Evolutionary conservation across 1,284 basidiomycete genomes (phyloP), one percentile per base, ranked within the genome.

Genomic region (Wallemia mellicola): DNA sequence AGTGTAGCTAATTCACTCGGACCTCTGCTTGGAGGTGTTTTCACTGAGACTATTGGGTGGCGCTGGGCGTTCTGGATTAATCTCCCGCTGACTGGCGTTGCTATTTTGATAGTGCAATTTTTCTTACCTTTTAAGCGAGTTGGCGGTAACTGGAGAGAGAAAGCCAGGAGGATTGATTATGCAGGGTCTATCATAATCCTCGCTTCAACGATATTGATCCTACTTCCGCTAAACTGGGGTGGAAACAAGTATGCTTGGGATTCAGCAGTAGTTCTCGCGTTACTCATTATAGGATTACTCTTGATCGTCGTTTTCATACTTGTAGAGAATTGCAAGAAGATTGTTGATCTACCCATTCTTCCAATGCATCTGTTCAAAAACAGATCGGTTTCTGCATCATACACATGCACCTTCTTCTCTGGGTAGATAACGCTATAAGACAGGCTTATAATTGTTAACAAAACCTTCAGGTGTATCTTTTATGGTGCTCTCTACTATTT

Each of bases 201-300:
- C 7, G 71, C 71, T 0, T 80, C 76, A n/a, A 79, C 79, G 30
- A 72, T 76, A 2, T 70, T 82, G 3, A 67, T 84, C 24, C 74
- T 83, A 54, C 71, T 84, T 15, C 80, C 81, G 0, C 72, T 85
- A 22, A 82, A 82, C 32, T 85, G 82, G 82, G 81, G 79, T 25
- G 81, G 81, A 1, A 74, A 79, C 0, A 77, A 77, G 1, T 81
- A 81, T 63, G 75, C 80, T 2, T 82, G 81, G 80, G 71, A 68
- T 5, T 82, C 80, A 0, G 73, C 78, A 0, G 70, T 77, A 0
- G 78, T 83, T 15, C 69, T 83, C 22, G 80, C 73, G 0, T 77
- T 80, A 0, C 68, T 85, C 1, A 68, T 76, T 56, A 74, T 77
- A 0, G 80, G 82, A 0, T 63, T 78, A 14, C 63, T 76, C 1